These are phyloP conservation scores for Mycena alexandri DNA, from an alignment of 768 basidiomycete species.

Conservation along the genomic window DNA sequence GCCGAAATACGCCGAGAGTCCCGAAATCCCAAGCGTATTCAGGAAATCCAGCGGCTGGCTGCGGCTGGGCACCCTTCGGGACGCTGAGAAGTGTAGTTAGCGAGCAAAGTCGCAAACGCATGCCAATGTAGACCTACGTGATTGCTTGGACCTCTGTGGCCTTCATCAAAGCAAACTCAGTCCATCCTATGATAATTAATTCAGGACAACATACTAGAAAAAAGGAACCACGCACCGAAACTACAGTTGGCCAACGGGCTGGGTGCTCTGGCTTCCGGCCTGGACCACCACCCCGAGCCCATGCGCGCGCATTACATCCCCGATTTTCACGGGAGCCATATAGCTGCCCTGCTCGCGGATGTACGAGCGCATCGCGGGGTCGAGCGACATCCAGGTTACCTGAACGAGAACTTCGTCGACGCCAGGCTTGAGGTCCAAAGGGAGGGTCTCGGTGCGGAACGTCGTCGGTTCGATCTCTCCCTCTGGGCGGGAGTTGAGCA, in stretches of 20 bases:
- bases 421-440: slow-evolving; percentile 66
- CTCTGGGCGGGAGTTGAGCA: slow-evolving; percentile 81
- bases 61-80: slow-evolving; percentile 69
- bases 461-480: slow-evolving; percentile 79
- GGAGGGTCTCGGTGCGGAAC: slow-evolving; percentile 71
- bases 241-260: slow-evolving; percentile 74
- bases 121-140: slow-evolving; percentile 57
- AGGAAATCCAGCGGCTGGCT: slow-evolving; percentile 87
- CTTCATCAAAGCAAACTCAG: slow-evolving; percentile 75
- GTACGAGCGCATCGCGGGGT: slow-evolving; percentile 92
- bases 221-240: slow-evolving; percentile 62
- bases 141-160: slow-evolving; percentile 66
- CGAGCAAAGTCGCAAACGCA: background rate
- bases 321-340: slow-evolving; percentile 77
- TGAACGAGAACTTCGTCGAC: slow-evolving; percentile 73
- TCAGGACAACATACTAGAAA: background rate
- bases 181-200: slow-evolving; percentile 80
- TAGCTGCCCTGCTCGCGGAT: slow-evolving; percentile 81
- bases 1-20: slow-evolving; percentile 90
- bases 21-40: slow-evolving; percentile 81
- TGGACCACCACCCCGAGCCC: slow-evolving; percentile 79
- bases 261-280: slow-evolving; percentile 64
- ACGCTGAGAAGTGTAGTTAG: slow-evolving; percentile 51
- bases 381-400: slow-evolving; percentile 83
- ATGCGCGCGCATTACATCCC: slow-evolving; percentile 81